A percentile compares a stretch with the other conserved stretches of the same genome.
These are phyloP conservation scores for Tuber brumale DNA, from an alignment of 495 filamentous ascomycete species.

Conservation along the genomic window DNA sequence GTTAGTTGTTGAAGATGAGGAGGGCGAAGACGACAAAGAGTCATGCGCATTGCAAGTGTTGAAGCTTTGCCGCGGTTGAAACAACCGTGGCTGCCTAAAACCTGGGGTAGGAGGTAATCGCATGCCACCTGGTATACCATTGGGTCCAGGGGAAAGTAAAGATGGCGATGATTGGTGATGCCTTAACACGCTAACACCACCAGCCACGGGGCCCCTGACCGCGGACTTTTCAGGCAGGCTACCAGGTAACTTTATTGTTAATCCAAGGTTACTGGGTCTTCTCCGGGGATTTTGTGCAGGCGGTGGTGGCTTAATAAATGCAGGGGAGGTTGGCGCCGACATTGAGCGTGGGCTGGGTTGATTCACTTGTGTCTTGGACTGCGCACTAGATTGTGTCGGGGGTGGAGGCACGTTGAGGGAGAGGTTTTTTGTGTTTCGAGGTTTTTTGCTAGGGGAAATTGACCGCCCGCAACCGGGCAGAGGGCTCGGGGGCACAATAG, in stretches of 20 bases:
- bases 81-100: slow-evolving; percentile 31
- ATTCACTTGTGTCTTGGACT: slow-evolving; percentile 12
- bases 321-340: slow-evolving; percentile 75
- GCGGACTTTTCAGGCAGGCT: slow-evolving; percentile 45
- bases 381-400: slow-evolving; percentile 44
- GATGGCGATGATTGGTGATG: slow-evolving; percentile 67
- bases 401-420: slow-evolving; percentile 70
- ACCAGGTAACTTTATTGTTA: slow-evolving; percentile 62
- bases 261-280: slow-evolving; percentile 70
- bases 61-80: slow-evolving; percentile 33
- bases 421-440: slow-evolving; percentile 87
- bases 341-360: slow-evolving; percentile 44
- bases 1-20: slow-evolving; percentile 37
- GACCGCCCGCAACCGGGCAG: slow-evolving; percentile 43
- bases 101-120: slow-evolving; percentile 51
- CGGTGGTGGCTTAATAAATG: slow-evolving; percentile 67
- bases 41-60: slow-evolving; percentile 31
- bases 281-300: slow-evolving; percentile 57
- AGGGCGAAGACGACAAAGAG: slow-evolving; percentile 30
- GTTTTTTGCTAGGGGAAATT: slow-evolving; percentile 64
- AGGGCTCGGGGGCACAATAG: slow-evolving; percentile 40
- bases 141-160: slow-evolving; percentile 55
- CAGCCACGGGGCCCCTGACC: slow-evolving; percentile 26
- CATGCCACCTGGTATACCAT: slow-evolving; percentile 59
- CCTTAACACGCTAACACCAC: slow-evolving; percentile 48